Conservation (phyloP, 306 rosid species). For the Glycine latifolia region DNA sequence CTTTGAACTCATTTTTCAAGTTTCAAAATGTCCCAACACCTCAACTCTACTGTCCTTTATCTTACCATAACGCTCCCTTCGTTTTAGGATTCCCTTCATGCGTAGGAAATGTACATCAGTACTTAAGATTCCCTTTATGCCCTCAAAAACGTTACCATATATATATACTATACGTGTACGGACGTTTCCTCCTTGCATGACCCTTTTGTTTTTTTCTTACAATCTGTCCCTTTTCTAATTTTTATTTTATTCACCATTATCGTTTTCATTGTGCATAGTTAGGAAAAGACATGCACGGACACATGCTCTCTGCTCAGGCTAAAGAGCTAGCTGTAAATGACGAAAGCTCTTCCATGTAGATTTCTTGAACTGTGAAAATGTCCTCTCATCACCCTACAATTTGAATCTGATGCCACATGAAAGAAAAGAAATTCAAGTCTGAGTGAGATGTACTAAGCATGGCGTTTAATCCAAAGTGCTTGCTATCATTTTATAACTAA, state of each 20-base stretch:
- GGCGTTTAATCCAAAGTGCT: conserved; percentile 25
- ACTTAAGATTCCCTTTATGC: not conserved
- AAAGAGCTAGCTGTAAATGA: conserved; percentile 29
- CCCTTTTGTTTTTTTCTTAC: conserved; percentile 26
- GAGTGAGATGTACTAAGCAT: conserved; percentile 1
- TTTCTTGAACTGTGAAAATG: conserved; percentile 27
- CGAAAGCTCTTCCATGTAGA: conserved; percentile 35
- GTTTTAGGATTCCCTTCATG: not conserved
- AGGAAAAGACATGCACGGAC: conserved; percentile 35
- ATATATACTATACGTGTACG: not conserved
- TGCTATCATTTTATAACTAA: conserved; percentile 24
- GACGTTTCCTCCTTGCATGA: conserved; percentile 16
- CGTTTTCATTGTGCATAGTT: conserved; percentile 1
- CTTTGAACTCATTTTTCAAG: conserved; percentile 34
- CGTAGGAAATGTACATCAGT: not conserved
- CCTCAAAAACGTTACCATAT: conserved; percentile 12
- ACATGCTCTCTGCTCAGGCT: conserved; percentile 42
- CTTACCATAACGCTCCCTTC: not conserved
- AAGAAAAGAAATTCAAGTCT: conserved; percentile 6
- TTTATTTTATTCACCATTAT: conserved; percentile 10
- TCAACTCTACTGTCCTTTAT: not conserved
- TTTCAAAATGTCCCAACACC: conserved; percentile 36
- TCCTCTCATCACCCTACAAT: conserved; percentile 17
- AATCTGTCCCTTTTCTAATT: not conserved
- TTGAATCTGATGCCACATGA: not conserved